Evolutionary conservation across 2,329 filamentous ascomycete species (phyloP).

Genomic region (Xylaria sp.): DNA sequence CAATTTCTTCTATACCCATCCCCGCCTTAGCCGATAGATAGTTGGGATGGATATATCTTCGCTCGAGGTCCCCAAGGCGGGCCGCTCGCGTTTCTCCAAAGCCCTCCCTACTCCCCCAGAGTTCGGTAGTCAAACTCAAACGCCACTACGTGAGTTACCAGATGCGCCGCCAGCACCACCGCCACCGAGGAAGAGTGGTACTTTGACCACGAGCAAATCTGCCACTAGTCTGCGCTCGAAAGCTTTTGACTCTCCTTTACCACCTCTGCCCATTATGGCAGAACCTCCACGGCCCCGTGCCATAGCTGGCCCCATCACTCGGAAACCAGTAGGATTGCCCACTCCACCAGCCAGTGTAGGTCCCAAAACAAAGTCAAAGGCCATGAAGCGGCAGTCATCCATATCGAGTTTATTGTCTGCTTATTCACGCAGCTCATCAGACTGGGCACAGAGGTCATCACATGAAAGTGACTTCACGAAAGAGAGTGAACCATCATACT

Average conservation of each 20-base stretch:
- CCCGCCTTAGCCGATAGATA: slow-evolving; percentile 37
- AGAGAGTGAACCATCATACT: slow-evolving; percentile 51
- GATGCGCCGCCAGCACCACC: slow-evolving; percentile 44
- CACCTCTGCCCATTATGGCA: slow-evolving; percentile 47
- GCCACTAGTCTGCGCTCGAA: slow-evolving; percentile 44
- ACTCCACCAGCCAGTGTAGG: slow-evolving; percentile 30
- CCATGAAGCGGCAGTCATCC: slow-evolving; percentile 58
- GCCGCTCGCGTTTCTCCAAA: slow-evolving; percentile 68
- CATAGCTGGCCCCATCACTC: slow-evolving; percentile 51
- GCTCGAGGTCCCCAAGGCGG: slow-evolving; percentile 53
- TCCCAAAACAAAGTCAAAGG: slow-evolving; percentile 38
- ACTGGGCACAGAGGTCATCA: slow-evolving; percentile 57
- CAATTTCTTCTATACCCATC: slow-evolving; percentile 38
- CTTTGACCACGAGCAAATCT: slow-evolving; percentile 40
- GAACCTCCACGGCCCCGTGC: slow-evolving; percentile 40
- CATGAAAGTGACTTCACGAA: slow-evolving; percentile 54
- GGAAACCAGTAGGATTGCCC: slow-evolving; percentile 50
- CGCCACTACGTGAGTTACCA: slow-evolving; percentile 44
- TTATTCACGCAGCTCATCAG: slow-evolving; percentile 62
- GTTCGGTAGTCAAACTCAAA: slow-evolving; percentile 37
- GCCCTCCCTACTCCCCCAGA: slow-evolving; percentile 62
- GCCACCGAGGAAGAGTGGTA: slow-evolving; percentile 47
- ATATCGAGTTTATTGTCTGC: slow-evolving; percentile 67
- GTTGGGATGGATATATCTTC: slow-evolving; percentile 42
- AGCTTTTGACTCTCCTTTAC: slow-evolving; percentile 49